Conservation (phyloP, 176 grass and related monocot species). For the Ampelocalamus luodianensis region DNA sequence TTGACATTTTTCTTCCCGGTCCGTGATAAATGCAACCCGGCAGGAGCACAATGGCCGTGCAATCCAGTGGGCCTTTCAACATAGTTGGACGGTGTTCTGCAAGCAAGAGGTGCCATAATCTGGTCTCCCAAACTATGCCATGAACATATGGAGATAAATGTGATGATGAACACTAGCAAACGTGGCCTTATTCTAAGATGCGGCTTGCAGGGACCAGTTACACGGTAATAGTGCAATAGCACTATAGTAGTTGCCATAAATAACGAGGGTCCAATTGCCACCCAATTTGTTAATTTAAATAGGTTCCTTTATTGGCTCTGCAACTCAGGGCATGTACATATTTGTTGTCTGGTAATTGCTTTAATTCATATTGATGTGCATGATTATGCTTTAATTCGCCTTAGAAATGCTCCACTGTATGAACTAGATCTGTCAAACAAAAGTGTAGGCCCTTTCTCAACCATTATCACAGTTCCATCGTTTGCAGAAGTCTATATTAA, state of each 20-base stretch:
- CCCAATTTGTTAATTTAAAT: slow-evolving; percentile 42
- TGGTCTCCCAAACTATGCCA: slow-evolving; percentile 40
- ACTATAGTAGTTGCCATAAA: slow-evolving; percentile 34
- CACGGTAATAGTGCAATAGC: slow-evolving; percentile 39
- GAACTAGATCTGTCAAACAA: slow-evolving; percentile 36
- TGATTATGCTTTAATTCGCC: slow-evolving; percentile 35
- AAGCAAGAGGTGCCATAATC: slow-evolving; percentile 35
- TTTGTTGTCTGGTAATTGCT: slow-evolving; percentile 40
- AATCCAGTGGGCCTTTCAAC: slow-evolving; percentile 33
- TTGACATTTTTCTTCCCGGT: background rate
- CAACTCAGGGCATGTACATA: slow-evolving; percentile 1
- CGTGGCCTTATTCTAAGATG: slow-evolving; percentile 35
- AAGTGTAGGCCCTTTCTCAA: slow-evolving; percentile 8
- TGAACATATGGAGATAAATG: slow-evolving; percentile 34
- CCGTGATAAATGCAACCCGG: slow-evolving; percentile 46
- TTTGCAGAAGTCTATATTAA: slow-evolving; percentile 29
- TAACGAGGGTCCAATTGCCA: slow-evolving; percentile 45
- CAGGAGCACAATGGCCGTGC: slow-evolving; percentile 6
- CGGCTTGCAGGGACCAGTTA: slow-evolving; percentile 36
- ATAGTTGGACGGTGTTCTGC: slow-evolving; percentile 27
- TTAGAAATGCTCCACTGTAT: slow-evolving; percentile 32
- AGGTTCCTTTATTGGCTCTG: slow-evolving; percentile 37
- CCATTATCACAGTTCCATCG: slow-evolving; percentile 5
- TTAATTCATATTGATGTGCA: slow-evolving; percentile 25
- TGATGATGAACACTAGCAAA: slow-evolving; percentile 42